A percentile compares a stretch with the other conserved stretches of the same genome.
phyloP scores from a whole-genome alignment of 169 alveolate species.

The Ichthyophthirius multifiliis region DNA sequence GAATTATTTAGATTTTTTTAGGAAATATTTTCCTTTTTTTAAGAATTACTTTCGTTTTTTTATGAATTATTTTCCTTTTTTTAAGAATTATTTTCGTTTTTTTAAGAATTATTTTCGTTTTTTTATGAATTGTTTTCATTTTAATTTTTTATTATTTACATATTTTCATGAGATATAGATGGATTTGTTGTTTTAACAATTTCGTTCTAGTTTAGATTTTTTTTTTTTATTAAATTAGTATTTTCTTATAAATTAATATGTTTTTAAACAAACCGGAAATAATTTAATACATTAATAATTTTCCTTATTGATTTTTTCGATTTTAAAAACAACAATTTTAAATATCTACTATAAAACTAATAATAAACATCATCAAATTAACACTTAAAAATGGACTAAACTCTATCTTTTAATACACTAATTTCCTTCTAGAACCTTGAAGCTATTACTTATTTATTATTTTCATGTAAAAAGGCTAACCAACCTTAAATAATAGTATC shows the following conservation, averaged over 20 bases:
- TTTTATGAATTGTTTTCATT: too few relatives aligned
- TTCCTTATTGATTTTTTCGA: not conserved
- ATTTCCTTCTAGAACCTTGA: not conserved
- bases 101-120: too few relatives aligned
- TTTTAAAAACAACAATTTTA: conserved; percentile 2
- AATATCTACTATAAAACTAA: not conserved
- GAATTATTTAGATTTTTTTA: too few relatives aligned
- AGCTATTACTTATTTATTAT: not conserved
- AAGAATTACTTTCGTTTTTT: too few relatives aligned
- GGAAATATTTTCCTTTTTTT: too few relatives aligned
- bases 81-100: too few relatives aligned
- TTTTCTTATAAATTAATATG: not conserved
- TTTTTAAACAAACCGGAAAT: conserved; percentile 4
- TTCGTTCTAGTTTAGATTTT: too few relatives aligned
- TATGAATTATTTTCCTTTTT: too few relatives aligned
- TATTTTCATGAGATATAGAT: too few relatives aligned
- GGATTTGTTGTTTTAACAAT: too few relatives aligned
- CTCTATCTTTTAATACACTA: conserved; percentile 3
- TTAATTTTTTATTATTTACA: too few relatives aligned
- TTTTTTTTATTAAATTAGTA: too few relatives aligned
- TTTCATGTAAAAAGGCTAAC: not conserved
- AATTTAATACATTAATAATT: not conserved
- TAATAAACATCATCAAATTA: not conserved
- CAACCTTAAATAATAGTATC: conserved; percentile 9
- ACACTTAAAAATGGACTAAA: not conserved